Evolutionary conservation across 768 basidiomycete species (phyloP), one percentile per base, ranked within the genome.

Genomic region (Podaxis pistillaris): DNA sequence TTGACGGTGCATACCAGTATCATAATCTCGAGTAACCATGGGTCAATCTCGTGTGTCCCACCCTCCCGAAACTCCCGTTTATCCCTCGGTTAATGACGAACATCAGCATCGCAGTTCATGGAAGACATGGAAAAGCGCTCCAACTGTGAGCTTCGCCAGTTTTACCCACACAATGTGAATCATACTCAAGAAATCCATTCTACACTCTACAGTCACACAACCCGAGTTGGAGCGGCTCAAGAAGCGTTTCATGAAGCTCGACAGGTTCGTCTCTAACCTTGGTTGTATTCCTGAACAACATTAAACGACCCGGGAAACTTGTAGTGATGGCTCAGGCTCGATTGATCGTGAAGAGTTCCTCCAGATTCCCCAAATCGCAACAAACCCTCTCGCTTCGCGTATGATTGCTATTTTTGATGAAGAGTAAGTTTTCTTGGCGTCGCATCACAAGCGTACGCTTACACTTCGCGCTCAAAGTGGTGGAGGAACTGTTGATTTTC

Each of bases 401-500:
- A 94, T 99, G 95, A 98, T 99, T 71, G 97, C 97, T 56, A 98
- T 99, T 71, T 99, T 99, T 70, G 97, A 99, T 71, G 94, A 98
- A 77, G 96, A 98, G 96, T 98, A 69, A 76, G 94, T 86, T 51
- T 64, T 51, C 36, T 53, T 49, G n/a, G 17, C 41, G 28, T 54
- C 58, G 41, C 56, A 57, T 22, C 47, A 17, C 24, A 51, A 7
- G 47, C 56, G 62, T 33, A 41, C 37, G 28, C 38, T 63, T 19
- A 65, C 66, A 19, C 63, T n/a, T 46, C 19, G 33, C 33, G 26
- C 57, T 30, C 15, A 46, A 69, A 98, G 97, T 74, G 97, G 97
- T 63, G 94, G 95, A 74, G 96, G 96, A 61, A 96, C 96, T 0
- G 97, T 99, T 54, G 97, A 99, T 74, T 99, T 99, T 74, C 96